These are phyloP conservation scores for Mortierella sp. DNA, from an alignment of 371 early-diverging fungal species.

Conservation along the genomic window DNA sequence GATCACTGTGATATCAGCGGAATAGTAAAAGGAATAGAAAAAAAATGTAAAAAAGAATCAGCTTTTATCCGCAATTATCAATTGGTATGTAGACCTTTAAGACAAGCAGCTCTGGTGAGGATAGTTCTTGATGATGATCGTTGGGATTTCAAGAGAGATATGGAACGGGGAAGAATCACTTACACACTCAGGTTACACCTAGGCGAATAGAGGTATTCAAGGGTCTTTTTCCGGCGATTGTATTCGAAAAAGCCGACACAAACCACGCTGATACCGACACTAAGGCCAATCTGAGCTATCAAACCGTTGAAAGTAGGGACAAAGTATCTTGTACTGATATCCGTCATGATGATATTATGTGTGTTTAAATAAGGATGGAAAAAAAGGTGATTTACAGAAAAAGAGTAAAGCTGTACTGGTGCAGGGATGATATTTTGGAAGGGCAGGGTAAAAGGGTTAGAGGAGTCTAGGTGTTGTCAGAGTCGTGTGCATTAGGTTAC, in stretches of 20 bases:
- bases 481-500: background rate
- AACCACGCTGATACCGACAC: constrained; percentile 44
- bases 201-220: constrained; percentile 58
- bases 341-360: constrained; percentile 22
- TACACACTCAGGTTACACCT: constrained; percentile 55
- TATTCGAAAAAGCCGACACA: constrained; percentile 58
- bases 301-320: constrained; percentile 58
- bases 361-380: background rate
- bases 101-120: no score
- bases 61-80: background rate
- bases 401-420: background rate
- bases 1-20: constrained; percentile 39
- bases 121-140: background rate
- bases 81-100: no score
- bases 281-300: constrained; percentile 59
- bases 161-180: constrained; percentile 5
- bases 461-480: background rate
- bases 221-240: constrained; percentile 55
- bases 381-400: background rate
- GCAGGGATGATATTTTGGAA: background rate
- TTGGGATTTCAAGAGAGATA: background rate
- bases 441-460: background rate
- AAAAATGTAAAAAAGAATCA: background rate
- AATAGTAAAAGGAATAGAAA: no score
- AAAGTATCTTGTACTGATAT: constrained; percentile 22